phyloP scores from a whole-genome alignment of 1,284 basidiomycete species.

The Apiotrichum siamense region DNA sequence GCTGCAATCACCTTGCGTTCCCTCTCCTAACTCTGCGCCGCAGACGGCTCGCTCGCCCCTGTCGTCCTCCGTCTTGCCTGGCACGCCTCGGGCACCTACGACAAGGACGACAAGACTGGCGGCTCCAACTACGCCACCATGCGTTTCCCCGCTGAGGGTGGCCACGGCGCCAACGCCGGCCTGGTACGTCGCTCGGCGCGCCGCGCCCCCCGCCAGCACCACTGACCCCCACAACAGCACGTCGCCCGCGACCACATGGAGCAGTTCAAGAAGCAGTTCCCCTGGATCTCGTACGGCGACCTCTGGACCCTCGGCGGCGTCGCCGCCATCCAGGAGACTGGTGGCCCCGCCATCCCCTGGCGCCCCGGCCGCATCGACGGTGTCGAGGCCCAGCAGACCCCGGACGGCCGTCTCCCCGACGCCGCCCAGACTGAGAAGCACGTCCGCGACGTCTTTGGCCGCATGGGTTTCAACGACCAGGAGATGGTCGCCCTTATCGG shows the following conservation, averaged over 20 bases:
- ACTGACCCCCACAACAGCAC: slow-evolving; percentile 36
- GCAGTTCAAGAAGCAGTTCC: slow-evolving; percentile 70
- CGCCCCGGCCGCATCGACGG: slow-evolving; percentile 82
- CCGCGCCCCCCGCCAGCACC: slow-evolving; percentile 10
- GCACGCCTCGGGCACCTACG: slow-evolving; percentile 86
- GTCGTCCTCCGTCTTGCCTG: slow-evolving; percentile 90
- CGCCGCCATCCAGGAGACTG: slow-evolving; percentile 59
- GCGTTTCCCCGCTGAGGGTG: slow-evolving; percentile 80
- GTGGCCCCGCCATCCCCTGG: slow-evolving; percentile 69
- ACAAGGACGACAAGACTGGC: slow-evolving; percentile 77
- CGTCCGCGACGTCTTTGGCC: slow-evolving; percentile 82
- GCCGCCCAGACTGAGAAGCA: slow-evolving; percentile 78
- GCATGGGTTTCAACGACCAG: slow-evolving; percentile 95
- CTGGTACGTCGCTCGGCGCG: slow-evolving; percentile 43
- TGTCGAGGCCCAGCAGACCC: slow-evolving; percentile 66
- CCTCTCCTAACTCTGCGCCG: no score
- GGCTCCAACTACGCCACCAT: slow-evolving; percentile 91
- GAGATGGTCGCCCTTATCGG: slow-evolving; percentile 92
- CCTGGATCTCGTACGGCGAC: slow-evolving; percentile 91
- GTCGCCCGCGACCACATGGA: slow-evolving; percentile 80
- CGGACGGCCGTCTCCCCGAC: slow-evolving; percentile 92
- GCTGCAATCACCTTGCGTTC: no score
- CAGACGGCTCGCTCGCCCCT: slow-evolving; percentile 87
- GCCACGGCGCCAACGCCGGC: slow-evolving; percentile 83
- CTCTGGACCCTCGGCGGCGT: slow-evolving; percentile 84